A percentile compares a stretch with the other conserved stretches of the same genome.
These are phyloP conservation scores for Tetrapyrgos nigripes DNA, from an alignment of 1,284 basidiomycete species.

Conservation along the genomic window DNA sequence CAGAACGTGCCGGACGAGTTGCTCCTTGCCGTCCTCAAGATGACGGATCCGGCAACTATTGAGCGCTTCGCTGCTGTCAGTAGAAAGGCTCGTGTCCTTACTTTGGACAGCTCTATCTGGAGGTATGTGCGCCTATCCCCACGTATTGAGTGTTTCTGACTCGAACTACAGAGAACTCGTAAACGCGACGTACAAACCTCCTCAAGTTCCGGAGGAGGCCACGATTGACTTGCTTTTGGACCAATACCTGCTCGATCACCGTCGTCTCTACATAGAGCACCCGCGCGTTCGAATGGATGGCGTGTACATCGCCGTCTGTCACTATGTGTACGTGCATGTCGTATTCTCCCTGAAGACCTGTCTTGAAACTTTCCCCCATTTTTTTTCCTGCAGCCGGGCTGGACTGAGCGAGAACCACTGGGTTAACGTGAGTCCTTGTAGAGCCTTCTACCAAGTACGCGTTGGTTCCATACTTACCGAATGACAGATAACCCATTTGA, in stretches of 20 bases:
- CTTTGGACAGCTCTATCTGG: constrained; percentile 76
- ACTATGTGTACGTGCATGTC: constrained; percentile 69
- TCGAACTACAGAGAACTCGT: constrained; percentile 54
- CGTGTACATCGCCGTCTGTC: constrained; percentile 89
- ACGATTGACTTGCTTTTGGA: constrained; percentile 47
- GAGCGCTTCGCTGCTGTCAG: constrained; percentile 79
- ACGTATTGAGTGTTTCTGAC: background rate
- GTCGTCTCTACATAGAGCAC: constrained; percentile 81
- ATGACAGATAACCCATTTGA: constrained; percentile 67
- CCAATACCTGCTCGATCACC: constrained; percentile 66
- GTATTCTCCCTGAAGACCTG: background rate
- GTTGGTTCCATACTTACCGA: constrained; percentile 6
- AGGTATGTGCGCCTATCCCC: constrained; percentile 51
- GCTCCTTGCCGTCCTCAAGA: constrained; percentile 68
- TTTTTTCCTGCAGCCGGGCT: constrained; percentile 57
- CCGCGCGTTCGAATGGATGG: constrained; percentile 87
- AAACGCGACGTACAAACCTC: constrained; percentile 68
- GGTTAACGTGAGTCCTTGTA: constrained; percentile 69
- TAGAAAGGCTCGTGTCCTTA: constrained; percentile 76
- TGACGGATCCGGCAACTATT: constrained; percentile 68
- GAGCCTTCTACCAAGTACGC: background rate
- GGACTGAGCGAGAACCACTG: constrained; percentile 84
- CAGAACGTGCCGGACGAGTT: constrained; percentile 77
- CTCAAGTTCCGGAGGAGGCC: constrained; percentile 64
- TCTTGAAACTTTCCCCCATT: constrained; percentile 9